Evolutionary conservation across 1,139 yeast species (phyloP), one percentile per base, ranked within the genome.

Genomic region (Saccharomycopsis crataegensis): DNA sequence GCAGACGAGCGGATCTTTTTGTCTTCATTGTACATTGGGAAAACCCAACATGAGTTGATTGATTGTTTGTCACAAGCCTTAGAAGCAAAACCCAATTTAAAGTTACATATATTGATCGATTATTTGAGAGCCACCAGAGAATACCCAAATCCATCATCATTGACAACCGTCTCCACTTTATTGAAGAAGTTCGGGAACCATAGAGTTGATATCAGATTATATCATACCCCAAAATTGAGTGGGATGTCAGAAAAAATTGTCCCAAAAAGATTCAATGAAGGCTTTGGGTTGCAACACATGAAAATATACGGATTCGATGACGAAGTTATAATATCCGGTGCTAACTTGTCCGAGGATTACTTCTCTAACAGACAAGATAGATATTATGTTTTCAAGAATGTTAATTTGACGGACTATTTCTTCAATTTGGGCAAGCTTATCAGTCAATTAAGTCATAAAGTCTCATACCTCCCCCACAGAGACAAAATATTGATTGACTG

Each of bases 361-460:
- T 93, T 94, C 68, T 86, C 96, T n/a, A 85, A 93, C 66, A 80
- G 99, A 61, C 99, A 93, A 66, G 99, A 93, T 67, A 74, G 99
- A 49, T 94, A 94, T 67, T 86, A 90, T 62, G 55, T 86, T 28
- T 87, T 93, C 68, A 76, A 76, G 50, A 77, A 82, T 52, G 65
- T 68, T 28, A 65, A 67, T 1, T 72, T 93, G 46, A 70, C 95
- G 0, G 81, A 87, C 61, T 91, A 90, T 68, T 91, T 88, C 68
- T 81, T 74, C 66, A 70, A 73, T 31, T 70, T 93, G 46, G 96
- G 88, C 58, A 68, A 73, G 31, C 80, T 93, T 0, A 74, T 93
- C 6, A 71, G 86, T 8, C 73, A 80, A 8, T 66, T 93, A 49
- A 86, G 96, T 59, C 90, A 87, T 67, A 81, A 78, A 61, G 73